Conservation (phyloP, 2,329 filamentous ascomycete species). For the Plenodomus lindquistii region DNA sequence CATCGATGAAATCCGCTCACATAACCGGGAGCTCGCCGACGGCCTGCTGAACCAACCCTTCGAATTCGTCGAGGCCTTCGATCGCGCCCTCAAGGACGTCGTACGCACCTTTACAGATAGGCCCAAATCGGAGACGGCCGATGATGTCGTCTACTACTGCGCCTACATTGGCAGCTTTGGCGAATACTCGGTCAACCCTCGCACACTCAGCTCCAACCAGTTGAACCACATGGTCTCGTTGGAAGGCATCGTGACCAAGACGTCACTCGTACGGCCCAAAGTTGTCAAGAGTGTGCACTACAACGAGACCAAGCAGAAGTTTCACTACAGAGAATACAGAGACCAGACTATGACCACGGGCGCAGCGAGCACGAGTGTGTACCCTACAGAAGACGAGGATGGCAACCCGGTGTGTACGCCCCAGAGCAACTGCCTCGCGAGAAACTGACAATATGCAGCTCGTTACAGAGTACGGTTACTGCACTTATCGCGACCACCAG, state of each 20-base stretch:
- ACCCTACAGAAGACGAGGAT: slow-evolving; percentile 90
- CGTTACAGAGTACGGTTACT: slow-evolving; percentile 94
- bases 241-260: slow-evolving; percentile 96
- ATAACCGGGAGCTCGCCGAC: slow-evolving; percentile 80
- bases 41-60: slow-evolving; percentile 83
- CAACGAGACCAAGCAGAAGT: slow-evolving; percentile 83
- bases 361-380: slow-evolving; percentile 86
- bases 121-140: slow-evolving; percentile 72
- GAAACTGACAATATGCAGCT: slow-evolving; percentile 51
- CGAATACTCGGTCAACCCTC: slow-evolving; percentile 90
- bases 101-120: slow-evolving; percentile 78
- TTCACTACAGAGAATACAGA: slow-evolving; percentile 86
- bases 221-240: slow-evolving; percentile 97
- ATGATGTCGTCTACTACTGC: slow-evolving; percentile 87
- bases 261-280: slow-evolving; percentile 92
- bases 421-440: neutral
- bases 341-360: slow-evolving; percentile 96
- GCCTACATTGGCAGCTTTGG: slow-evolving; percentile 97
- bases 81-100: slow-evolving; percentile 85
- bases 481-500: slow-evolving; percentile 94
- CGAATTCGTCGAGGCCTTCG: slow-evolving; percentile 85
- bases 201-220: slow-evolving; percentile 84
- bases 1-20: slow-evolving; percentile 87
- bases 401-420: slow-evolving; percentile 69
- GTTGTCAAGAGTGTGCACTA: slow-evolving; percentile 98